phyloP scores from a whole-genome alignment of 2,329 filamentous ascomycete species.

The Tolypocladium ophioglossoides region DNA sequence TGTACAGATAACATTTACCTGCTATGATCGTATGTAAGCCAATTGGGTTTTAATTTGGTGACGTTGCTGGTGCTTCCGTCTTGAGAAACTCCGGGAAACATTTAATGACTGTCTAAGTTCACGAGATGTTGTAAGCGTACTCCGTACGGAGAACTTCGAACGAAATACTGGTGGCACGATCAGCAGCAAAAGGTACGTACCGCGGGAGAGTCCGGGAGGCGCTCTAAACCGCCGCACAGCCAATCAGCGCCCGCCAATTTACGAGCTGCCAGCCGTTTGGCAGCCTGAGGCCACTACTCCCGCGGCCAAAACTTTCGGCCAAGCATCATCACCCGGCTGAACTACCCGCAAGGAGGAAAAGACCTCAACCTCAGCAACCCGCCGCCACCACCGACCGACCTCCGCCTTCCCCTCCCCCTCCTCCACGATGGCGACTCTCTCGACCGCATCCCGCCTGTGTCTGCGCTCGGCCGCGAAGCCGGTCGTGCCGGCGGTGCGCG shows the following conservation, averaged over 20 bases:
- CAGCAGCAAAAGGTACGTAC: conserved; percentile 5
- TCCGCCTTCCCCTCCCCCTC: conserved; percentile 9
- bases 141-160: no score
- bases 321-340: conserved; percentile 25
- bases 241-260: conserved; percentile 39
- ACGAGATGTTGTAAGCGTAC: neutral
- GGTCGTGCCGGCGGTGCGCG: conserved; percentile 34
- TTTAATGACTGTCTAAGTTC: neutral
- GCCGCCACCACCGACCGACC: conserved; percentile 13
- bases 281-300: conserved; percentile 32
- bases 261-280: conserved; percentile 23
- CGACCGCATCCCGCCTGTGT: conserved; percentile 57
- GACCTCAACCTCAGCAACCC: conserved; percentile 31
- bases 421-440: conserved; percentile 53
- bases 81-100: neutral
- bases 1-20: neutral
- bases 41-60: neutral
- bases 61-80: neutral
- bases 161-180: neutral
- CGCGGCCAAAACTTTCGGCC: conserved; percentile 30
- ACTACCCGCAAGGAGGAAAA: conserved; percentile 25
- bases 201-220: conserved; percentile 20
- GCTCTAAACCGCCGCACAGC: conserved; percentile 12
- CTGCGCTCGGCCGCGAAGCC: conserved; percentile 45
- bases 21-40: neutral